Evolutionary conservation across 176 grass and related monocot genomes (phyloP).

Genomic region (Zea luxurians): DNA sequence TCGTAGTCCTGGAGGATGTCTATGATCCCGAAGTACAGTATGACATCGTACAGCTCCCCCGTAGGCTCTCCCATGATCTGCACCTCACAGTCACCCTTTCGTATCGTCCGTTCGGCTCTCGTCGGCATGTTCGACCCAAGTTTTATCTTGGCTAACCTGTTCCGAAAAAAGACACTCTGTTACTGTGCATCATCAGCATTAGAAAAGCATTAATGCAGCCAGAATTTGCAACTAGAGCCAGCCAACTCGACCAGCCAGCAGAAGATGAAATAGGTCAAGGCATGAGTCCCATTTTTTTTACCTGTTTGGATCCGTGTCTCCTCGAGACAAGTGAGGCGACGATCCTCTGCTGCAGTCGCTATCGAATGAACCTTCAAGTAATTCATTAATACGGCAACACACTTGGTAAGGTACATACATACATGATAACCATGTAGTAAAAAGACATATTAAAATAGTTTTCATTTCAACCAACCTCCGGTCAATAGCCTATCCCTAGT

Average conservation of each 20-base stretch:
- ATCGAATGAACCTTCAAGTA: constrained; percentile 64
- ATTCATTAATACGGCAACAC: constrained; percentile 30
- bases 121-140: constrained; percentile 77
- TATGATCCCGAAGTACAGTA: constrained; percentile 87
- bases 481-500: constrained; percentile 50
- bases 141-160: constrained; percentile 62
- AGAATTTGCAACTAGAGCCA: constrained; percentile 6
- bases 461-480: constrained; percentile 61
- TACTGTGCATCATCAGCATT: neutral
- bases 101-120: constrained; percentile 63
- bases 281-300: constrained; percentile 25
- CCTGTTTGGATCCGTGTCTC: constrained; percentile 78
- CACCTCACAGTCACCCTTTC: constrained; percentile 47
- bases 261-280: neutral
- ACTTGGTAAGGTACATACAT: constrained; percentile 40
- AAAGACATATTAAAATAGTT: neutral
- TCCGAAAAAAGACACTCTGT: constrained; percentile 15
- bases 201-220: constrained; percentile 10
- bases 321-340: constrained; percentile 66
- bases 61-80: constrained; percentile 74
- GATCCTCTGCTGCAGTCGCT: constrained; percentile 56
- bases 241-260: neutral
- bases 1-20: constrained; percentile 97
- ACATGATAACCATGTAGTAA: constrained; percentile 1
- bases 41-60: constrained; percentile 72